Evolutionary conservation across 805 yeast species (phyloP), one percentile per base, ranked within the genome.

Genomic region (Teunomyces funiuensis): DNA sequence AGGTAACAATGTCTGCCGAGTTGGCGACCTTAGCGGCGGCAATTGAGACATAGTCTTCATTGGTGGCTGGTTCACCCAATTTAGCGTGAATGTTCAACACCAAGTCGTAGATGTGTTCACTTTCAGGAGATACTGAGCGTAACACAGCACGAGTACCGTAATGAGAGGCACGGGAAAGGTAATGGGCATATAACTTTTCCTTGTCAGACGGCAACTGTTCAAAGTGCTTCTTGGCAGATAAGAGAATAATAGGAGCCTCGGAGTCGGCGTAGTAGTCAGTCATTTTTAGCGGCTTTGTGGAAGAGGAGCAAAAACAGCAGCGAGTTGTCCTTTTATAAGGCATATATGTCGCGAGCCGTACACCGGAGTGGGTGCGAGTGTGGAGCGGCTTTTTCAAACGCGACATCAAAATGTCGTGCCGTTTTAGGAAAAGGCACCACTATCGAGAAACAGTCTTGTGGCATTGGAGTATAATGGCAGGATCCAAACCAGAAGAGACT

Each of bases 51-150:
- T 69, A 69, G 4, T 45, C 68, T 28, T 66, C 72, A 25, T 54
- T 57, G 20, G 65, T 15, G 3, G 42, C 30, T 39, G 83, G 79
- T 5, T 76, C 77, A 2, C 68, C 66, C 41, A 77, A 61, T 1
- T 63, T 58, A n/a, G 55, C 51, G 59, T 88, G 88, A 42, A 88
- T 63, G 1, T 60, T 56, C 47, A 88, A 60, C 39, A 88, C 76
- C 53, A 88, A 68, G 51, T 88, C 90, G 55, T 72, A 87, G 44
- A 88, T 84, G 16, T 63, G 58, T 61, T 88, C 96, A 45, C 88
- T 78, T 55, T 88, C 95, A 16, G 85, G 84, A 8, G 90, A 82
- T 5, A 88, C 95, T 29, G 88, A 88, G 54, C 95, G 74, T 45
- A 87, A 67, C 2, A 85, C 87, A 5, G 82, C 86, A 47, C 93